These are phyloP conservation scores for Tetradesmus lagerheimii DNA, from an alignment of 139 green algal species.

Conservation along the genomic window DNA sequence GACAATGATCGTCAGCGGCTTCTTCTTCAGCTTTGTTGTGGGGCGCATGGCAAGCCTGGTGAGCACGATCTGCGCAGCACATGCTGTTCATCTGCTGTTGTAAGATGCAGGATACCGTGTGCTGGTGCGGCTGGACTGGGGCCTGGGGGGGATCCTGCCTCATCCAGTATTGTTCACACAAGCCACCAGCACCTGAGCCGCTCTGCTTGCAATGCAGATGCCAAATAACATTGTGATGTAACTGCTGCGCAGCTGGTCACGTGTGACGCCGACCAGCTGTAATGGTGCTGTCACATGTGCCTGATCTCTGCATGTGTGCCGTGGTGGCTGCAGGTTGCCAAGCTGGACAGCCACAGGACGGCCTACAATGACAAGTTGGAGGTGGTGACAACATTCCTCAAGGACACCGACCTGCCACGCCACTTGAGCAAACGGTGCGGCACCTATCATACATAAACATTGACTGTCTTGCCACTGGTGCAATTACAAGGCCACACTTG, in stretches of 20 bases:
- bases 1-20: constrained; percentile 69
- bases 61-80: not conserved
- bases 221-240: no score
- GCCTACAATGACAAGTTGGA: constrained; percentile 62
- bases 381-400: constrained; percentile 62
- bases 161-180: no score
- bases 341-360: constrained; percentile 37
- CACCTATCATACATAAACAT: no score
- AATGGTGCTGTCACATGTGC: not conserved
- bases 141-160: no score
- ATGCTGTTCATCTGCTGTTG: no score
- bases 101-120: no score
- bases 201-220: no score
- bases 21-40: constrained; percentile 73
- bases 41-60: constrained; percentile 64
- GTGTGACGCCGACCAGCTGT: not conserved
- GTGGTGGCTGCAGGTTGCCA: not conserved
- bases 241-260: no score
- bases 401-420: constrained; percentile 62
- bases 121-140: no score
- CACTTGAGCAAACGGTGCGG: constrained; percentile 55
- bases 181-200: no score
- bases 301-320: not conserved
- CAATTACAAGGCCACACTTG: not conserved
- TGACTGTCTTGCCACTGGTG: no score